Evolutionary conservation across 192 early-diverging fungal species (phyloP).

Genomic region (Mortierella claussenii): DNA sequence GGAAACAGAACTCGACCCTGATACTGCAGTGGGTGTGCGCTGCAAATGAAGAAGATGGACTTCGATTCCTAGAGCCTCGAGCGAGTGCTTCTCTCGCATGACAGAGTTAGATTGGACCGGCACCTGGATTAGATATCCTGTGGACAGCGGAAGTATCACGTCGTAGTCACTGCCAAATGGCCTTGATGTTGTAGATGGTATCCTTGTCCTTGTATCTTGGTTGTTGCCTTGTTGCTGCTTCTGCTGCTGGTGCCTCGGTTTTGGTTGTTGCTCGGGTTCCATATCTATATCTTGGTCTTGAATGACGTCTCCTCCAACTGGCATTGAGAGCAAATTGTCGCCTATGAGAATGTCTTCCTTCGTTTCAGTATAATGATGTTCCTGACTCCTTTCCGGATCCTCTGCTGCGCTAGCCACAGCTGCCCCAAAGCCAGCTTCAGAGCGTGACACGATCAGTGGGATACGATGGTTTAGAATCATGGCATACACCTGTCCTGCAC

Average conservation of each 20-base stretch:
- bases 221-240: not conserved
- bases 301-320: not conserved
- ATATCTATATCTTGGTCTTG: slow-evolving; percentile 34
- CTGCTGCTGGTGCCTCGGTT: not conserved
- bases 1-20: not conserved
- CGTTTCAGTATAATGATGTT: too few species aligned
- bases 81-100: slow-evolving; percentile 55
- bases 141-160: slow-evolving; percentile 61
- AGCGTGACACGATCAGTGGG: slow-evolving; percentile 53
- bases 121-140: slow-evolving; percentile 59
- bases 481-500: slow-evolving; percentile 54
- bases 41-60: slow-evolving; percentile 50
- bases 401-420: not conserved
- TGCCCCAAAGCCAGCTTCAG: slow-evolving; percentile 8
- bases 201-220: not conserved
- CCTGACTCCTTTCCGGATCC: not conserved
- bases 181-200: not conserved
- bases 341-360: slow-evolving; percentile 4
- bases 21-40: slow-evolving; percentile 3
- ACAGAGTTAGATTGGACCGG: slow-evolving; percentile 54
- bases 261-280: slow-evolving; percentile 1
- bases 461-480: slow-evolving; percentile 64
- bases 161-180: slow-evolving; percentile 4
- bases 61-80: slow-evolving; percentile 57
- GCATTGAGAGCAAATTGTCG: not conserved